Percentiles rank a stretch among this genome's conserved stretches.
These are phyloP conservation scores for Byssoonygena ceratinophila DNA, from an alignment of 2,329 filamentous ascomycete species.

Conservation along the genomic window DNA sequence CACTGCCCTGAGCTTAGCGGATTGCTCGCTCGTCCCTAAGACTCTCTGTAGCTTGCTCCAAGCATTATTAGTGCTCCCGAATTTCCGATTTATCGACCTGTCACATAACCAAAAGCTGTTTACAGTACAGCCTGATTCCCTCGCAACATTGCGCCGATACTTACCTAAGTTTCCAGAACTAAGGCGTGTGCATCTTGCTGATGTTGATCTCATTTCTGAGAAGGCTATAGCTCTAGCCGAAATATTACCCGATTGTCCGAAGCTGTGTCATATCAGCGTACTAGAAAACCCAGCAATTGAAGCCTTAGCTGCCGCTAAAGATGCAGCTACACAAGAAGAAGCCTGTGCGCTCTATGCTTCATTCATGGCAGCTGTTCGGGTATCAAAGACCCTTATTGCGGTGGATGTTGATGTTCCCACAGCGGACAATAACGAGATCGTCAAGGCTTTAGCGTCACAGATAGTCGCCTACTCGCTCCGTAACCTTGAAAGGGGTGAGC, in stretches of 20 bases:
- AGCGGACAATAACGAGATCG: slow-evolving; percentile 71
- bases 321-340: slow-evolving; percentile 76
- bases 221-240: slow-evolving; percentile 88
- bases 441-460: slow-evolving; percentile 84
- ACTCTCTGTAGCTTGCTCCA: slow-evolving; percentile 67
- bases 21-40: slow-evolving; percentile 66
- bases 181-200: slow-evolving; percentile 75
- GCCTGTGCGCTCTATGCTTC: slow-evolving; percentile 90
- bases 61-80: slow-evolving; percentile 55
- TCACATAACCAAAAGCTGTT: slow-evolving; percentile 83
- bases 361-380: slow-evolving; percentile 72
- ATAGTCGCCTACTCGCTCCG: slow-evolving; percentile 88
- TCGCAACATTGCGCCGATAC: slow-evolving; percentile 67
- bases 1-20: slow-evolving; percentile 74
- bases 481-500: slow-evolving; percentile 73
- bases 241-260: slow-evolving; percentile 70
- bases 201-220: slow-evolving; percentile 73
- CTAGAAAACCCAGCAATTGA: slow-evolving; percentile 59
- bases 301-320: slow-evolving; percentile 63
- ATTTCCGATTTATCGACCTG: slow-evolving; percentile 80
- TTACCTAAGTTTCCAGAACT: slow-evolving; percentile 66
- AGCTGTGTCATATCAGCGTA: slow-evolving; percentile 75
- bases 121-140: slow-evolving; percentile 58
- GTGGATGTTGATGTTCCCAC: slow-evolving; percentile 85
- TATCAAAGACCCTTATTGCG: slow-evolving; percentile 74